Evolutionary conservation across 2,329 filamentous ascomycete species (phyloP).

Genomic region (Penicillium sp.): DNA sequence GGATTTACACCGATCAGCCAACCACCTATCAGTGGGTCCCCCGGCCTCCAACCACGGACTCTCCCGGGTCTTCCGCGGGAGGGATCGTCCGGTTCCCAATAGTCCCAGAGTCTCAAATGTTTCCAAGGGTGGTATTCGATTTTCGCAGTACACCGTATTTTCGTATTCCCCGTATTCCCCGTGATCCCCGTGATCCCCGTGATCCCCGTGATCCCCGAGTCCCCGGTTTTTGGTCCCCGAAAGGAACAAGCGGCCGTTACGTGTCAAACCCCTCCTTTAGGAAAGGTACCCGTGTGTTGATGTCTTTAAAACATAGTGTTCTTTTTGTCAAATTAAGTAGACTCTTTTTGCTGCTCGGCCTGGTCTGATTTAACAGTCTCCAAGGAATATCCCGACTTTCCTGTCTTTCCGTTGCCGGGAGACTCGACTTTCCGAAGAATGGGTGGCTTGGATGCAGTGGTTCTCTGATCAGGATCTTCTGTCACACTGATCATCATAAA

Average conservation of each 20-base stretch:
- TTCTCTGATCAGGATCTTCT: background rate
- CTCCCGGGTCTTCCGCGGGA: constrained; percentile 12
- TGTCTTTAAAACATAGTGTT: background rate
- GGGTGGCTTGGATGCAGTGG: background rate
- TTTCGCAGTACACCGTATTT: background rate
- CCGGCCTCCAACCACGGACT: constrained; percentile 8
- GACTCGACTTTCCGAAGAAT: background rate
- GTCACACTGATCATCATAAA: background rate
- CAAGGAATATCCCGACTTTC: background rate
- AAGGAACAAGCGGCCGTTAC: constrained; percentile 20
- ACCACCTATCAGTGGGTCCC: constrained; percentile 11
- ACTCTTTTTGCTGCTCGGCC: background rate
- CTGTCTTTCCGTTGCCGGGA: background rate
- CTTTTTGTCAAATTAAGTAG: too few species aligned
- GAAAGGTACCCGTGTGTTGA: constrained; percentile 13
- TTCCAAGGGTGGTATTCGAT: background rate
- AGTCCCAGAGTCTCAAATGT: background rate
- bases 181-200: constrained; percentile 3
- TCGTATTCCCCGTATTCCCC: background rate
- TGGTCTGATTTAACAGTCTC: background rate
- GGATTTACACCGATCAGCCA: constrained; percentile 10
- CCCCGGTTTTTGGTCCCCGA: constrained; percentile 5
- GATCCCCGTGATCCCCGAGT: too few species aligned
- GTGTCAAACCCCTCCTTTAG: constrained; percentile 25
- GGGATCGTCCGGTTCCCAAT: constrained; percentile 10